Evolutionary conservation across 177 flowering plant species (phyloP).

Genomic region (Telopea speciosissima): DNA sequence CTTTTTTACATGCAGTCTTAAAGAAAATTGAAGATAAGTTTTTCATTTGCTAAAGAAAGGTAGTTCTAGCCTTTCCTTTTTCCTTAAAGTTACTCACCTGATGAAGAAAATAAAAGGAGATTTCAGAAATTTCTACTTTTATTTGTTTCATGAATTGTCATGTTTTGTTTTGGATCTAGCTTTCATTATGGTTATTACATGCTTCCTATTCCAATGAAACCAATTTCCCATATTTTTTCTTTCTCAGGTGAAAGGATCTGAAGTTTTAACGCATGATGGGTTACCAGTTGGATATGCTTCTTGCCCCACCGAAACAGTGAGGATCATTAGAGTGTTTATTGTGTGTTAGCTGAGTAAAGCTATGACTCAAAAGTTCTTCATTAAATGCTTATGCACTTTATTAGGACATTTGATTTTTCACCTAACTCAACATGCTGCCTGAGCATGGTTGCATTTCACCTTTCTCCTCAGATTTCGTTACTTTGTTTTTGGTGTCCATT

Average conservation of each 20-base stretch:
- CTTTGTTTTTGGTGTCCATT: background rate
- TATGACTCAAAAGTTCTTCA: background rate
- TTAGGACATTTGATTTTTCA: background rate
- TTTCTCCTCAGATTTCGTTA: background rate
- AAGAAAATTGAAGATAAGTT: no score
- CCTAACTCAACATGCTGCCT: background rate
- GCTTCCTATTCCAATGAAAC: background rate
- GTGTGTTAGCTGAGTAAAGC: background rate
- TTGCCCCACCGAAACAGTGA: conserved; percentile 76
- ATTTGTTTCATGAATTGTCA: background rate
- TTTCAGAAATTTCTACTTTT: background rate
- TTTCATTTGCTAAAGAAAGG: background rate
- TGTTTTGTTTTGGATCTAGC: no score
- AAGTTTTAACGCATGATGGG: conserved; percentile 59
- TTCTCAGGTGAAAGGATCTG: conserved; percentile 80
- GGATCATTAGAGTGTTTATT: conserved; percentile 7
- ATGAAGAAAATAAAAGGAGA: background rate
- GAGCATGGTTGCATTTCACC: background rate
- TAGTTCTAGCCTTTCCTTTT: background rate
- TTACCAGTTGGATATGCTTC: conserved; percentile 72
- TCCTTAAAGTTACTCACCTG: background rate
- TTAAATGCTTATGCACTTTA: background rate
- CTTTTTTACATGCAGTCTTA: no score
- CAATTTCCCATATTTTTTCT: conserved; percentile 1
- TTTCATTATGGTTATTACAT: no score